Evolutionary conservation across 352 stramenopile genomes (phyloP).

Genomic region (Albugo candida): DNA sequence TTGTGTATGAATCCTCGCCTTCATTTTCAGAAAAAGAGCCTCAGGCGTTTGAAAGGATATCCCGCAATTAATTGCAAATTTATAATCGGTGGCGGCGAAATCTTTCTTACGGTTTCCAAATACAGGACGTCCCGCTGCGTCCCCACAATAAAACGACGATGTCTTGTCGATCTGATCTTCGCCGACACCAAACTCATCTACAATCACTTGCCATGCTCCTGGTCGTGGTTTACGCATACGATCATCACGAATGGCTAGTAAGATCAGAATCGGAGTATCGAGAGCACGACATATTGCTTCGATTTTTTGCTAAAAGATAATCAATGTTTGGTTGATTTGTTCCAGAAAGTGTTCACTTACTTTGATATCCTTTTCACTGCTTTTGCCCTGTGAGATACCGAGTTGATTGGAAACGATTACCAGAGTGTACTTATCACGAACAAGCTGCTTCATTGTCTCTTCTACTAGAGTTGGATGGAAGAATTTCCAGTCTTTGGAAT

Average conservation of each 20-base stretch:
- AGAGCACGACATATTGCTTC: constrained; percentile 34
- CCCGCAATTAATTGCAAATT: constrained; percentile 74
- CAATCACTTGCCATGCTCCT: constrained; percentile 43
- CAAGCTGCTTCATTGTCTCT: constrained; percentile 26
- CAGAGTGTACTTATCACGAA: constrained; percentile 24
- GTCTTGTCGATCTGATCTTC: constrained; percentile 17
- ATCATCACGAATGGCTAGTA: constrained; percentile 54
- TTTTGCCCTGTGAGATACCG: constrained; percentile 58
- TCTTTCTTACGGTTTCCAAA: constrained; percentile 45
- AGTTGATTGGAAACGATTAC: constrained; percentile 76
- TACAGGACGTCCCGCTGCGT: constrained; percentile 61
- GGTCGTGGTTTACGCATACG: constrained; percentile 58
- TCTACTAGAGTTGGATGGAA: constrained; percentile 37
- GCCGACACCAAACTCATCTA: constrained; percentile 10
- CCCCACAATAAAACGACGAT: constrained; percentile 62
- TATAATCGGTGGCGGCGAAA: constrained; percentile 74
- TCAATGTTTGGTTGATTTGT: background rate
- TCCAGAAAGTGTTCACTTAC: constrained; percentile 10
- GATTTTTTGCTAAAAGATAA: constrained; percentile 28
- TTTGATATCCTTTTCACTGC: constrained; percentile 31
- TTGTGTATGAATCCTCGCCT: constrained; percentile 50
- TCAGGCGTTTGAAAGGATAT: constrained; percentile 72
- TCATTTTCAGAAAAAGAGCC: constrained; percentile 49
- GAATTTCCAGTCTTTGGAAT: constrained; percentile 54
- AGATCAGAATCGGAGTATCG: constrained; percentile 43